Base-by-base conservation (phyloP, 169 alveolate species). In the Cryptosporidium meleagridis region DNA sequence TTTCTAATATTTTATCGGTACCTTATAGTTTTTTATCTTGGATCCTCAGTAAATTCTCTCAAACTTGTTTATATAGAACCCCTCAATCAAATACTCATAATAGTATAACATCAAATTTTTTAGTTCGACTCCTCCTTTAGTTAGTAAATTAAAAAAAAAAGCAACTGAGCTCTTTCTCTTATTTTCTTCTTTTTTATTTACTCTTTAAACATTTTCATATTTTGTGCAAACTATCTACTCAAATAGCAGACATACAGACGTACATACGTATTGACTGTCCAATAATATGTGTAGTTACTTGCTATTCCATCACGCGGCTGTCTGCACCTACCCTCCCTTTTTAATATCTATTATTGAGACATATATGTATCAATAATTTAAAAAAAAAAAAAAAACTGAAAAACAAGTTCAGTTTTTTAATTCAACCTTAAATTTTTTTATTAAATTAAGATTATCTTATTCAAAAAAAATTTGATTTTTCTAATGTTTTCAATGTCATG, bases 241-340 rank as follows among this genome's bases (percentile, higher is more conserved):
- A 80, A 44, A 65, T 59, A 80, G 89, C 89, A 80, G 89, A 80
- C 89, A 80, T 80, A 80, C 89, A 80, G 89, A 80, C 89, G 89
- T 80, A 80, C 89, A 80, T 59, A 80, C 89, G 89, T 80, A 80
- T 80, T 80, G 75, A 61, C 89, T 61, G 89, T 65, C 89, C 89
- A 80, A 80, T 65, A 62, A 45, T 62, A 80, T 80, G 89, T 80
- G 75, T 59, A 65, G 89, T 80, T 80, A 80, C 89, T 80, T 80
- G 89, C 89, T 80, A 65, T 80, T 80, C 52, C 69, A 80, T 62
- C 89, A 80, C 89, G 89, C 89, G 89, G 59, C 89, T 80, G 89
- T 80, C 89, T 80, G 89, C 89, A 80, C 89, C 89, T 80, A 61
- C 59, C 62, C 80, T 67, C 75, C 89, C 44, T 70, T 41, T 37